Percentiles rank a stretch among this genome's conserved stretches.
Evolutionary conservation across 495 filamentous ascomycete species (phyloP).

Genomic region (Acidomyces sp.): DNA sequence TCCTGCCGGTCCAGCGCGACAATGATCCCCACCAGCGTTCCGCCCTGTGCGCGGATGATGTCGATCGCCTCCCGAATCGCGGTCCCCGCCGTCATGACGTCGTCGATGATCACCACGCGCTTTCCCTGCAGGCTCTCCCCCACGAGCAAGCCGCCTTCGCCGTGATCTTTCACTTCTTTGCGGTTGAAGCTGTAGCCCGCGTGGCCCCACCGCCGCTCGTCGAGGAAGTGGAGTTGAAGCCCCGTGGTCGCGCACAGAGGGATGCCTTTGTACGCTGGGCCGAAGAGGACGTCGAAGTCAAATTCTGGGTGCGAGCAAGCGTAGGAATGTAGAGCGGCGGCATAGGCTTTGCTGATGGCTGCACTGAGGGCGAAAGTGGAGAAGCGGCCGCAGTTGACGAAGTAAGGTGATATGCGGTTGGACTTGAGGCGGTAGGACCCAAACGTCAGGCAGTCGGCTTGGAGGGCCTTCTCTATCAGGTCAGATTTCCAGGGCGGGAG

Average conservation of each 20-base stretch:
- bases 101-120: constrained; percentile 78
- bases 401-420: constrained; percentile 87
- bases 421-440: constrained; percentile 86
- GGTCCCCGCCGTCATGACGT: constrained; percentile 90
- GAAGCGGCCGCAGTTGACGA: constrained; percentile 90
- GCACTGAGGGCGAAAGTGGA: constrained; percentile 60
- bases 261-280: constrained; percentile 94
- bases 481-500: constrained; percentile 40
- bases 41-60: constrained; percentile 70
- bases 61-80: constrained; percentile 81
- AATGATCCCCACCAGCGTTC: constrained; percentile 67
- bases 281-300: constrained; percentile 59
- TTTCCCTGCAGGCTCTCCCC: constrained; percentile 74
- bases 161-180: constrained; percentile 89
- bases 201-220: constrained; percentile 39
- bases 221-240: constrained; percentile 53
- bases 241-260: constrained; percentile 63
- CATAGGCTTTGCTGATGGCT: constrained; percentile 66
- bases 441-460: constrained; percentile 68
- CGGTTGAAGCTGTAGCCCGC: constrained; percentile 81
- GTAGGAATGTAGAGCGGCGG: constrained; percentile 47
- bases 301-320: constrained; percentile 29
- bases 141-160: constrained; percentile 84
- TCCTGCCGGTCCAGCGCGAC: constrained; percentile 83
- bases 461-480: constrained; percentile 60